Percentiles rank a stretch among this genome's conserved stretches.
Conservation (phyloP, 306 rosid genomes). For the Begonia loranthoides region DNA sequence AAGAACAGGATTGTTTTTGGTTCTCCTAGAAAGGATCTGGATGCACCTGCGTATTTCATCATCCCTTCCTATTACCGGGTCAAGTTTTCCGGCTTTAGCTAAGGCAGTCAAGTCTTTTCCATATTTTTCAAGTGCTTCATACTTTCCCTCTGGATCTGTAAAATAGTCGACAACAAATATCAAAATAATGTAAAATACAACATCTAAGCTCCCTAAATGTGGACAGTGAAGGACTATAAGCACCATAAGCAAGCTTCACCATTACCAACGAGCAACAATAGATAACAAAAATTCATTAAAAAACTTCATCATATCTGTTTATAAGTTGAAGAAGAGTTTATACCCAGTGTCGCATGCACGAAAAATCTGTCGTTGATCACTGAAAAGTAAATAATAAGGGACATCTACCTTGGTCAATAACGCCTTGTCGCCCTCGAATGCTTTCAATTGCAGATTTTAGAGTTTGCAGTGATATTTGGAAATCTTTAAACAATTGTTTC, state of each 20-base stretch:
- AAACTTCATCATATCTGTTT: no score
- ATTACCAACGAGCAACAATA: no score
- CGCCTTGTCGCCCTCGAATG: constrained; percentile 87
- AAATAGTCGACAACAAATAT: not conserved
- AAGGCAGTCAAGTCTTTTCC: constrained; percentile 97
- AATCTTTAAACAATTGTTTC: constrained; percentile 67
- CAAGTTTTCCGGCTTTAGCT: constrained; percentile 94
- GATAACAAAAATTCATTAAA: no score
- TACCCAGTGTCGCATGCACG: not conserved
- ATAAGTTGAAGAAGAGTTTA: not conserved
- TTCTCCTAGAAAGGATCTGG: constrained; percentile 97
- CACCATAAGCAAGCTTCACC: no score
- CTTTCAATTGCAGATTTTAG: constrained; percentile 76
- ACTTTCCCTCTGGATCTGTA: constrained; percentile 97
- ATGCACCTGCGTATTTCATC: constrained; percentile 99
- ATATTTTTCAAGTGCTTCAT: constrained; percentile 86
- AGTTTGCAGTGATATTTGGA: constrained; percentile 53
- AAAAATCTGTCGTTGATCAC: not conserved
- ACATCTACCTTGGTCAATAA: constrained; percentile 78
- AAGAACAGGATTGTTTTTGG: constrained; percentile 93
- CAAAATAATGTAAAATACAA: constrained; percentile 1
- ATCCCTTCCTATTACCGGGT: constrained; percentile 98
- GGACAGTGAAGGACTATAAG: not conserved
- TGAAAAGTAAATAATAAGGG: constrained; percentile 5
- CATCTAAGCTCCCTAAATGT: constrained; percentile 8